Evolutionary conservation across 345 rosid species (phyloP).

Genomic region (Boechera divaricarpa): DNA sequence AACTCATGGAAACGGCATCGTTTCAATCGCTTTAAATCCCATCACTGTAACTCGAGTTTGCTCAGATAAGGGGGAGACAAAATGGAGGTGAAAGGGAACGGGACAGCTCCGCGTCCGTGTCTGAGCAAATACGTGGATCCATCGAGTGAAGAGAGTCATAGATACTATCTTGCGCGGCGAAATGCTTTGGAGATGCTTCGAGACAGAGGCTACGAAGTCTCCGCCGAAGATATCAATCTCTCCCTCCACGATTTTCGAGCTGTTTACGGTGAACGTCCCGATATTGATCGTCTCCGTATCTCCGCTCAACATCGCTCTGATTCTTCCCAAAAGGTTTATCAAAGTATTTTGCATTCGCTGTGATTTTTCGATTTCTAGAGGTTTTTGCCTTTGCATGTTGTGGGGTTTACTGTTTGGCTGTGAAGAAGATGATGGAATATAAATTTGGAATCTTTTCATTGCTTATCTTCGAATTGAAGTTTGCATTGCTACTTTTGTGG

Average conservation of each 20-base stretch:
- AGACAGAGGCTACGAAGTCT: constrained; percentile 77
- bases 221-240: constrained; percentile 63
- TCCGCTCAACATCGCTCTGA: constrained; percentile 58
- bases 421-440: neutral
- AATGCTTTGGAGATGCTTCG: constrained; percentile 83
- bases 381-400: constrained; percentile 32
- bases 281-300: constrained; percentile 67
- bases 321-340: constrained; percentile 66
- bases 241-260: constrained; percentile 73
- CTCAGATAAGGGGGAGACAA: constrained; percentile 19
- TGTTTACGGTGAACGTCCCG: constrained; percentile 59
- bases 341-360: neutral
- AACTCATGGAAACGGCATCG: too few species aligned
- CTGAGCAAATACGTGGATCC: constrained; percentile 60
- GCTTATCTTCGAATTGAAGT: constrained; percentile 9
- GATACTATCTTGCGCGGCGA: constrained; percentile 69
- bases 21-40: neutral
- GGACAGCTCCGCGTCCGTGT: constrained; percentile 46
- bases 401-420: constrained; percentile 31
- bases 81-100: constrained; percentile 45
- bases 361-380: neutral
- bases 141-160: constrained; percentile 70
- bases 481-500: constrained; percentile 1
- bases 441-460: neutral
- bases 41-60: neutral